Evolutionary conservation across 2,329 filamentous ascomycete species (phyloP).

Genomic region (Ophiocordyceps camponoti-leonardi): DNA sequence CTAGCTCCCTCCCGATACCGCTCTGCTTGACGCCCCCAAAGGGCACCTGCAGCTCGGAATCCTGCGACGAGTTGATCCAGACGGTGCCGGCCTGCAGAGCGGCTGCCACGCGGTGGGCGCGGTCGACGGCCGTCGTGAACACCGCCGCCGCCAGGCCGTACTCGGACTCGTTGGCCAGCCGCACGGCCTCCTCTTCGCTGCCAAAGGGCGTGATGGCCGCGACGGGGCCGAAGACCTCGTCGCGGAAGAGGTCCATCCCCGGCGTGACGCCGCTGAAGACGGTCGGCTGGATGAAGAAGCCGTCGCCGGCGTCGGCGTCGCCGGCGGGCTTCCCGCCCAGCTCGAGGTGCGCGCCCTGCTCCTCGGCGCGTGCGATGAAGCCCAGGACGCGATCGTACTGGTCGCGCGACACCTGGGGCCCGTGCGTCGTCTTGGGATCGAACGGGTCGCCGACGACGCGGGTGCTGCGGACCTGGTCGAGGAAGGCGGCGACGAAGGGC

Average conservation of each 20-base stretch:
- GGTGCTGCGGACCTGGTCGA: conserved; percentile 66
- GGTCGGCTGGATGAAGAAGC: conserved; percentile 83
- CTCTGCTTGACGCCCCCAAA: conserved; percentile 68
- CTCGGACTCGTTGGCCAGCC: conserved; percentile 53
- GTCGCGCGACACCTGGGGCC: conserved; percentile 68
- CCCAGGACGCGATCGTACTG: conserved; percentile 84
- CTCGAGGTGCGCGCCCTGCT: conserved; percentile 43
- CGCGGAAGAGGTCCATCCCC: conserved; percentile 82
- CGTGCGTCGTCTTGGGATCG: conserved; percentile 64
- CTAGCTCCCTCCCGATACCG: conserved; percentile 62
- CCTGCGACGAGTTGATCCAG: conserved; percentile 46
- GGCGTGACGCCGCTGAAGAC: conserved; percentile 69
- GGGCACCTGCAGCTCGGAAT: conserved; percentile 21
- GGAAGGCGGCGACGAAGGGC: conserved; percentile 60
- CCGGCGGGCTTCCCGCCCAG: conserved; percentile 38
- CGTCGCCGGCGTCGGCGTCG: conserved; percentile 51
- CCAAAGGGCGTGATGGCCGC: conserved; percentile 76
- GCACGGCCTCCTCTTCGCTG: conserved; percentile 61
- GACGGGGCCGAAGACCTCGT: conserved; percentile 87
- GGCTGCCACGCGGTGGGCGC: conserved; percentile 64
- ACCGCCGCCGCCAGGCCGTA: conserved; percentile 76
- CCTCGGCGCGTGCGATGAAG: conserved; percentile 52
- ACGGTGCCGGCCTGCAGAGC: conserved; percentile 52
- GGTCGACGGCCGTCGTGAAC: conserved; percentile 70
- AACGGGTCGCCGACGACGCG: conserved; percentile 84